Conservation (phyloP, 1,284 basidiomycete genomes). For the Boletus sp. region DNA sequence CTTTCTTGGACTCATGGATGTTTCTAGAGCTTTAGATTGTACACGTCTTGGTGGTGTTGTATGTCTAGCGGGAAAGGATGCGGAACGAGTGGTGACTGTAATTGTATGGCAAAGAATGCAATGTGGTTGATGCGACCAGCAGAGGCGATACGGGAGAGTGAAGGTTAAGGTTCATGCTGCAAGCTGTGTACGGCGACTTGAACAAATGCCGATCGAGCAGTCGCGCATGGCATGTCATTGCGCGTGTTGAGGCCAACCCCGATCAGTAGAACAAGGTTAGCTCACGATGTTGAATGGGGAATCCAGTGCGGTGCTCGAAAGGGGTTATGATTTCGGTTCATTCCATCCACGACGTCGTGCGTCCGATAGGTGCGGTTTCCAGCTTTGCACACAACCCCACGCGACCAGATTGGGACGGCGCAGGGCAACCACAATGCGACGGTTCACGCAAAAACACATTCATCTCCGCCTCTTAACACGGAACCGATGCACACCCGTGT, state of each 20-base stretch:
- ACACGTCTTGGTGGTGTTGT: background rate
- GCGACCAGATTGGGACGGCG: slow-evolving; percentile 19
- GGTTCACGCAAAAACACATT: slow-evolving; percentile 19
- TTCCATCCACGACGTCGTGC: slow-evolving; percentile 10
- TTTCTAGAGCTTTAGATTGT: slow-evolving; percentile 23
- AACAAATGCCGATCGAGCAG: slow-evolving; percentile 15
- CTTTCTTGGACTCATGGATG: slow-evolving; percentile 7
- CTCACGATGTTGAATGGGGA: slow-evolving; percentile 25
- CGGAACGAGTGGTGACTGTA: slow-evolving; percentile 9
- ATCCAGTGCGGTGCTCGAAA: slow-evolving; percentile 17
- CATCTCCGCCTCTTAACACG: slow-evolving; percentile 28
- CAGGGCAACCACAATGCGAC: slow-evolving; percentile 15
- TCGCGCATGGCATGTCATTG: slow-evolving; percentile 7
- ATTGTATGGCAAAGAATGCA: background rate
- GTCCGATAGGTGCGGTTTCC: slow-evolving; percentile 20
- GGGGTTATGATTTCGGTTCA: slow-evolving; percentile 7
- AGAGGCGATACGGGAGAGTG: background rate
- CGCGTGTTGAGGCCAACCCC: slow-evolving; percentile 16
- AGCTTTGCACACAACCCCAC: slow-evolving; percentile 5
- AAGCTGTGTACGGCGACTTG: slow-evolving; percentile 26
- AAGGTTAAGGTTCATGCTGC: background rate
- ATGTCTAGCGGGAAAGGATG: slow-evolving; percentile 5
- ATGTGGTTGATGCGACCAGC: background rate
- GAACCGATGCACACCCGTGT: slow-evolving; percentile 13
- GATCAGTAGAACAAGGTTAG: slow-evolving; percentile 36